Conservation (phyloP, 352 stramenopile species). For the Pythium sukuiense region DNA sequence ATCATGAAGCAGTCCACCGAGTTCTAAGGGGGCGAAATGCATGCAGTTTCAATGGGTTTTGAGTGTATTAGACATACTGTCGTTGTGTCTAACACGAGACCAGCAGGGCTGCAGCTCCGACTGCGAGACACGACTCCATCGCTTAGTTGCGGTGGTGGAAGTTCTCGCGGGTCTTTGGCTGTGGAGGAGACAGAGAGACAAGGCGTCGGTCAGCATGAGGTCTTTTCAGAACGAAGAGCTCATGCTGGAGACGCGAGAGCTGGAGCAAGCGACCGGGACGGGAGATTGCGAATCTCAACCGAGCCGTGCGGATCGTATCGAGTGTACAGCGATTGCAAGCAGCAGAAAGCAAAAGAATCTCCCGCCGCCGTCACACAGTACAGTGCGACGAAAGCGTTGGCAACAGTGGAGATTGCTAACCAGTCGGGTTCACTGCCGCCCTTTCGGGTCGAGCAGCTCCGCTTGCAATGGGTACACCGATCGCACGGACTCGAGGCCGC, state of each 20-base stretch:
- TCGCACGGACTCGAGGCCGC: neutral
- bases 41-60: constrained; percentile 1
- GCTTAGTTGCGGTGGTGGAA: constrained; percentile 83
- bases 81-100: constrained; percentile 2
- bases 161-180: constrained; percentile 72
- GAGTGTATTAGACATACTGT: constrained; percentile 2
- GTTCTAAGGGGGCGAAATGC: constrained; percentile 34
- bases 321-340: constrained; percentile 24
- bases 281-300: neutral
- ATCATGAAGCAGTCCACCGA: constrained; percentile 88
- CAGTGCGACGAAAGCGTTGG: constrained; percentile 7
- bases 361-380: neutral
- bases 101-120: constrained; percentile 2
- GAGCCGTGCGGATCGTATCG: constrained; percentile 6
- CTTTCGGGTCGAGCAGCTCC: constrained; percentile 14
- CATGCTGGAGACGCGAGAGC: constrained; percentile 8
- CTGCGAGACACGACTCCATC: neutral
- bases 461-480: constrained; percentile 72
- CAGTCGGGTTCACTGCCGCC: constrained; percentile 21
- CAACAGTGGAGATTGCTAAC: constrained; percentile 25
- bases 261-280: neutral
- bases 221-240: constrained; percentile 21
- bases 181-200: constrained; percentile 22
- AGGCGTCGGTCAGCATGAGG: constrained; percentile 44
- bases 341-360: constrained; percentile 4